Base-by-base conservation (phyloP, 805 yeast species). In the Maudiozyma turicensis region DNA sequence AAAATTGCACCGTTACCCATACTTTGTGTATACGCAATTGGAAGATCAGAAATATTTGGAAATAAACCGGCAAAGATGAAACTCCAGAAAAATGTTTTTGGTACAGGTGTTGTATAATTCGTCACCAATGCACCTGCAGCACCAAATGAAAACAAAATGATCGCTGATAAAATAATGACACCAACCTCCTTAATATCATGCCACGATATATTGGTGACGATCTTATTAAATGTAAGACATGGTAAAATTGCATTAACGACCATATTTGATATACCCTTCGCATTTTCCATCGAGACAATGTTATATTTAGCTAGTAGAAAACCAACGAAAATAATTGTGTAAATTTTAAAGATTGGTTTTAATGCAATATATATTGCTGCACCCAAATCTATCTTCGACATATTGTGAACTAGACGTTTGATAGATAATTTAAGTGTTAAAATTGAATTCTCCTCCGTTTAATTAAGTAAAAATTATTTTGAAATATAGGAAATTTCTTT, bases 321-420 rank as follows among this genome's bases (percentile, higher is more conserved):
- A 9, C 96, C 96, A 11, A 80, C 66, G 5, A 73, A 80, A 5
- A 85, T 76, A 60, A 85, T 82, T 55, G 84, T 67, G 58, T 86
- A 84, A 54, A 87, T 84, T 65, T 88, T 88, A 66, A 86, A 74
- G 50, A 87, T 82, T n/a, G 96, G 96, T 69, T 86, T 87, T 49
- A 84, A 82, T 0, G 95, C 79, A 28, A 86, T 75, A 67, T 84
- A 87, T 6, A 88, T 82, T 37, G 86, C 79, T 39, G 74, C 72
- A 14, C 93, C 91, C 33, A 82, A 56, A 30, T 52, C 42, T 8
- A 39, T 39, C 20, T 39, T 39, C 14, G 42, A 39, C 42, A 39
- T 39, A 28, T 20, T 20, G 8, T 33, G 26, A 20, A 2, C 26
- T 20, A 20, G 26, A 20, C 26, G 26, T 20, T 20, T 20, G 4